Conservation (phyloP, 345 rosid genomes). For the Viola odorata region DNA sequence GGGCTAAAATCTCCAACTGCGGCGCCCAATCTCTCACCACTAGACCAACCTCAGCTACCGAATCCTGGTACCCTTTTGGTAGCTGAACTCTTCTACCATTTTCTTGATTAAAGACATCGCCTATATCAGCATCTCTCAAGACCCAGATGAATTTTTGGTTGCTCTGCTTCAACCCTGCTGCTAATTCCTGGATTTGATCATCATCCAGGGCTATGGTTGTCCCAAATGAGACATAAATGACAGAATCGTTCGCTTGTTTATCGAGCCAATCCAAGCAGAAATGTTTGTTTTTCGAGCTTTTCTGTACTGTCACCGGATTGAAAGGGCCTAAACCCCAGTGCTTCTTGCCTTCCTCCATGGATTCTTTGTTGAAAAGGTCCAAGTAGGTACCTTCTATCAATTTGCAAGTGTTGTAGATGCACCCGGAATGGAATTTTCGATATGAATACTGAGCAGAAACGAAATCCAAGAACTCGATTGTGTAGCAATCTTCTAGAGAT, state of each 20-base stretch:
- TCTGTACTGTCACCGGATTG: conserved; percentile 23
- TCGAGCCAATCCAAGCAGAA: conserved; percentile 42
- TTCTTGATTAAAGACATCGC: conserved; percentile 35
- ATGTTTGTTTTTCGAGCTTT: conserved; percentile 1
- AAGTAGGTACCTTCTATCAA: conserved; percentile 30
- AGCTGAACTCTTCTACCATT: conserved; percentile 21
- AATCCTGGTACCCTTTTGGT: conserved; percentile 39
- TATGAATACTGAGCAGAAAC: conserved; percentile 16
- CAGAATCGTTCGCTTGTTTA: conserved; percentile 28
- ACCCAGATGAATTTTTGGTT: conserved; percentile 60
- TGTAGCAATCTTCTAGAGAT: conserved; percentile 41
- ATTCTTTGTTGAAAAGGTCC: conserved; percentile 23
- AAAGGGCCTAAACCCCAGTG: conserved; percentile 49
- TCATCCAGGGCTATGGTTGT: conserved; percentile 37
- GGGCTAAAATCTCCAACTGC: conserved; percentile 48
- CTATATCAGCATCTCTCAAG: conserved; percentile 51
- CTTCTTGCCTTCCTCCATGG: background rate
- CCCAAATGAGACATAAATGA: conserved; percentile 45
- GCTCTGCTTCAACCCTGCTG: conserved; percentile 37
- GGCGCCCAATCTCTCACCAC: conserved; percentile 60
- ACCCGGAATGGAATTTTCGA: conserved; percentile 17
- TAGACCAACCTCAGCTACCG: conserved; percentile 29
- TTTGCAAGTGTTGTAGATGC: conserved; percentile 40
- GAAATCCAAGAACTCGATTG: conserved; percentile 28
- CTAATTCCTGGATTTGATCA: conserved; percentile 39